Conservation (phyloP, 1,139 yeast genomes). For the Nakaseomyces kungkrabaensis region DNA sequence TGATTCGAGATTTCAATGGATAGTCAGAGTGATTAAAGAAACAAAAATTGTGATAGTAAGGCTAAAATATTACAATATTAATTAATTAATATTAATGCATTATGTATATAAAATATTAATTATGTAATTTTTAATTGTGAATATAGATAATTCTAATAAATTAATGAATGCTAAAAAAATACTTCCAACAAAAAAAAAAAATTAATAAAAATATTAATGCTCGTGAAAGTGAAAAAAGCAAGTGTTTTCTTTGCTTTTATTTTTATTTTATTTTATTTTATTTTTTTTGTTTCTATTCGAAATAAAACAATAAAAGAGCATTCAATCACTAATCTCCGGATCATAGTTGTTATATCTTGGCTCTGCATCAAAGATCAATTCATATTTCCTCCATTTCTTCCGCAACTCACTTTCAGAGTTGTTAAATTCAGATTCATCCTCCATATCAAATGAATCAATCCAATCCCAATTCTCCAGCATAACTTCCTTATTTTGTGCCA, state of each 20-base stretch:
- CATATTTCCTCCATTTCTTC: constrained; percentile 30
- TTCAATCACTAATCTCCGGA: constrained; percentile 25
- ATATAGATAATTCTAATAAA: not conserved
- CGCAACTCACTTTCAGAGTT: constrained; percentile 24
- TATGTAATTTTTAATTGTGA: not conserved
- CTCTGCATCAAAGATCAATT: constrained; percentile 28
- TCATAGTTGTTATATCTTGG: constrained; percentile 26
- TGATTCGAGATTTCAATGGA: not conserved
- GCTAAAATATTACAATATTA: not conserved
- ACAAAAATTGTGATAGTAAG: no score
- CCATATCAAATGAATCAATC: constrained; percentile 41
- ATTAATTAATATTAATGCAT: not conserved
- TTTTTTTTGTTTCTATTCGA: no score
- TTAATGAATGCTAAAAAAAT: not conserved
- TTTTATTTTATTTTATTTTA: not conserved
- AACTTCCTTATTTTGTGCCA: constrained; percentile 28
- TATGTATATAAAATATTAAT: not conserved
- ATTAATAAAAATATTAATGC: not conserved
- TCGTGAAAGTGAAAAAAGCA: not conserved
- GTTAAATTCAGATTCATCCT: constrained; percentile 26
- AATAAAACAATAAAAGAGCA: not conserved
- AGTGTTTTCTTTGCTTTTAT: not conserved
- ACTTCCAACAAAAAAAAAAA: not conserved
- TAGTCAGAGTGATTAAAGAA: no score
- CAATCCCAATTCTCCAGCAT: constrained; percentile 34